phyloP scores from a whole-genome alignment of 73 alveolate species.

The Loxodes magnus region DNA sequence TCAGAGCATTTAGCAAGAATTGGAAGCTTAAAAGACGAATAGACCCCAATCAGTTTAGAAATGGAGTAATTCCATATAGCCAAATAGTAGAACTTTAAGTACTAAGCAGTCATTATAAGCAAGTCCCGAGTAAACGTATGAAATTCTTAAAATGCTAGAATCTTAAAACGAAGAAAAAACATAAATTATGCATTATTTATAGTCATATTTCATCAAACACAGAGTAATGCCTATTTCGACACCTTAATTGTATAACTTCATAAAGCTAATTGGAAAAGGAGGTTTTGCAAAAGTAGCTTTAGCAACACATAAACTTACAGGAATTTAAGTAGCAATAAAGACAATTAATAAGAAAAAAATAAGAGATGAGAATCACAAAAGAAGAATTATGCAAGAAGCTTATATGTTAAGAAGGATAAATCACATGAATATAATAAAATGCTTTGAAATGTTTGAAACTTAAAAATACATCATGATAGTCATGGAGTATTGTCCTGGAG shows the following conservation, averaged over 20 bases:
- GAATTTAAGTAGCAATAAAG: slow-evolving; percentile 41
- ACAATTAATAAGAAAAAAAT: slow-evolving; percentile 46
- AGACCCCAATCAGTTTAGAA: too few species aligned
- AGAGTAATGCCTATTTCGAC: too few species aligned
- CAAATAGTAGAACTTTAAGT: too few species aligned
- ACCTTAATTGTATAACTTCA: slow-evolving; percentile 25
- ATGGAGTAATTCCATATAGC: too few species aligned
- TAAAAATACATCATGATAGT: slow-evolving; percentile 72
- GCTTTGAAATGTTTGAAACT: slow-evolving; percentile 85
- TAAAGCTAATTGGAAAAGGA: slow-evolving; percentile 43
- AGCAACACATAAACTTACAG: slow-evolving; percentile 37
- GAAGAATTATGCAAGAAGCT: slow-evolving; percentile 79
- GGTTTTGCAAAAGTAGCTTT: slow-evolving; percentile 41
- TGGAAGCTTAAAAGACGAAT: too few species aligned
- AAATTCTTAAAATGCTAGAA: too few species aligned
- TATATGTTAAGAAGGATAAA: slow-evolving; percentile 49
- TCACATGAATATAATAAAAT: slow-evolving; percentile 42
- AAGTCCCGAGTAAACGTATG: too few species aligned
- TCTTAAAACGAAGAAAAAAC: too few species aligned
- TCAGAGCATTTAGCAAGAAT: too few species aligned
- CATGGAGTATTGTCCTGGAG: slow-evolving; percentile 88
- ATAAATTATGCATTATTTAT: too few species aligned
- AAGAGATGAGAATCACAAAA: slow-evolving; percentile 50
- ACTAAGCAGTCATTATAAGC: too few species aligned
- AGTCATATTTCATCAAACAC: too few species aligned